Evolutionary conservation across 306 rosid species (phyloP).

Genomic region (Fagus crenata): DNA sequence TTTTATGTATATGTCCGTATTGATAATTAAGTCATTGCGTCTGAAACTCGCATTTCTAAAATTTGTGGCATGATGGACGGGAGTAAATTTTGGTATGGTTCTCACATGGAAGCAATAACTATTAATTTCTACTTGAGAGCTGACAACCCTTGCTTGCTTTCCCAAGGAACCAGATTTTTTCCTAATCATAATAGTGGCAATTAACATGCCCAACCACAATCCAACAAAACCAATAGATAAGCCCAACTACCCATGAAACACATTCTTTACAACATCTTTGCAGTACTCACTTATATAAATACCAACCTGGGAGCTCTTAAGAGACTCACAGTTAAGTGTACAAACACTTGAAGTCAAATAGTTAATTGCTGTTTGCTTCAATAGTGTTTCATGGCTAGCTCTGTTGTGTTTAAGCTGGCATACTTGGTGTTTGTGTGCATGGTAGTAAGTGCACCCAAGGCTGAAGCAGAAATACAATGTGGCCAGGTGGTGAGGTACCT

Average conservation of each 20-base stretch:
- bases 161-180: background rate
- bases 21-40: too few species aligned
- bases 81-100: background rate
- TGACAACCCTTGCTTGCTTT: too few species aligned
- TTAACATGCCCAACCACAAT: constrained; percentile 29
- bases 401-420: constrained; percentile 18
- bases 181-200: constrained; percentile 3
- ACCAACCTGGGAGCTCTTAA: background rate
- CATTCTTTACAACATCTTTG: background rate
- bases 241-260: constrained; percentile 38
- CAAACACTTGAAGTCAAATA: background rate
- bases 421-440: constrained; percentile 29
- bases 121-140: background rate
- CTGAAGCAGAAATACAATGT: constrained; percentile 38
- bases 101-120: background rate
- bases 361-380: background rate
- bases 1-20: too few species aligned
- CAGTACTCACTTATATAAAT: background rate
- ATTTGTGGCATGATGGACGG: background rate
- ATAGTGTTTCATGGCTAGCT: constrained; percentile 29
- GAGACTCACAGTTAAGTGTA: background rate
- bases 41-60: background rate
- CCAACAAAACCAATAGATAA: constrained; percentile 32
- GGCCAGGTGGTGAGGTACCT: constrained; percentile 28
- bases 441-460: constrained; percentile 32